Base-by-base conservation (phyloP, 148 eudicot species). In the Vaccinium darrowii region DNA sequence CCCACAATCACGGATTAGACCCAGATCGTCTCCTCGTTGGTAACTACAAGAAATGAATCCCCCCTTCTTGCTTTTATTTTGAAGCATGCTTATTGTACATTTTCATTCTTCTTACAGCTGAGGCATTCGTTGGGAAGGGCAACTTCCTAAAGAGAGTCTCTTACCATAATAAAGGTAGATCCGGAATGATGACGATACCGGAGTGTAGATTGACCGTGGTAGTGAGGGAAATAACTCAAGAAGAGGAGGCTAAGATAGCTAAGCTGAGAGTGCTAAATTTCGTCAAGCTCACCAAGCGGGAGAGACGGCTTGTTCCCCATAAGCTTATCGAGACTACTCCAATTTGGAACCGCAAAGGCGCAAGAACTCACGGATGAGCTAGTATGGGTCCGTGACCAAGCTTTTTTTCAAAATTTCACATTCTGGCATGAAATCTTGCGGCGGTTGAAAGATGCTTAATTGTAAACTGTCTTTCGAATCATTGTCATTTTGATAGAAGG, bases 131-230 rank as follows among this genome's bases (percentile, higher is more conserved):
- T 86, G 99, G 99, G 1, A 96, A 96, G 89, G 99, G 95, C 58
- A 87, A 80, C 30, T 91, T 71, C 73, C 90, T 89, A 81, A 93
- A 93, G 88, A 90, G 96, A 87, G 2, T 89, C 56, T 81, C 88
- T 1, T 94, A 86, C 86, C 99, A 96, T 82, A 94, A 90, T 51
- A 94, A 88, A 89, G 93, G 95, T 50, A 93, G 86, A 88, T 78
- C 83, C 67, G 99, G 99, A 82, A 54, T 94, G 78, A 94, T 63
- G 82, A 84, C 87, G 85, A 92, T 85, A 85, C 93, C 99, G 7
- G 96, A 92, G 87, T 93, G 99, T 89, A 91, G 99, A 88, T 89
- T 96, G 84, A 94, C 99, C 11, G 97, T 96, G 73, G 94, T 95
- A 71, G 91, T 96, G 7, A 90, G 99, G 74, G 99, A 96, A 89